Evolutionary conservation across 2,329 filamentous ascomycete species (phyloP).

Genomic region (Diplocarpon mali): DNA sequence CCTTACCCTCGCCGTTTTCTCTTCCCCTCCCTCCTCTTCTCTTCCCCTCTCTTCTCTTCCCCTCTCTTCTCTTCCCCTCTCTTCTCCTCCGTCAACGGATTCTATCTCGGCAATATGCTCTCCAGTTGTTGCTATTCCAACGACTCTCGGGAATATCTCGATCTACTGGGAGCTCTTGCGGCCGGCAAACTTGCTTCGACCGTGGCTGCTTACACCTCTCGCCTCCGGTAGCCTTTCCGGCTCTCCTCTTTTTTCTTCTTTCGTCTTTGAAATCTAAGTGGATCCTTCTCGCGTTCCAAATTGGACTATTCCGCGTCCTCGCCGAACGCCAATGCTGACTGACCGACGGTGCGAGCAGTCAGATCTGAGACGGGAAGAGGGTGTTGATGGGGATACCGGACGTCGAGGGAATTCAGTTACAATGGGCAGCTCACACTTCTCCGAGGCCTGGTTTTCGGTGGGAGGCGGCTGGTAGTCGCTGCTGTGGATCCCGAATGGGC

Average conservation of each 20-base stretch:
- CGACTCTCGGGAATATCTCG: neutral
- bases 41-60: no score
- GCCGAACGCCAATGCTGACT: no score
- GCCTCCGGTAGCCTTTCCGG: neutral
- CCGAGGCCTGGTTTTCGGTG: neutral
- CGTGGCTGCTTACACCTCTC: neutral
- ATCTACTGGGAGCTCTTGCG: neutral
- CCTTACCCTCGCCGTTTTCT: no score
- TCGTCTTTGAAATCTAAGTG: neutral
- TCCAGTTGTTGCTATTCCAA: neutral
- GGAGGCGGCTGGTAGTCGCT: neutral
- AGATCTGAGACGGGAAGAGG: neutral
- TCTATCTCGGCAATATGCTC: neutral
- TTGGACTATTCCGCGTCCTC: no score
- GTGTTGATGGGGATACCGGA: neutral
- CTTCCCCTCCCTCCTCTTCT: no score
- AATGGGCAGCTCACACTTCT: neutral
- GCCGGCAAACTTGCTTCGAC: neutral
- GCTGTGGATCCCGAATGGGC: slow-evolving; percentile 4
- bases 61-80: no score
- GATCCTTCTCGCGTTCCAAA: neutral
- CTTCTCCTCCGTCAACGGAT: no score
- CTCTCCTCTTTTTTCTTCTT: neutral
- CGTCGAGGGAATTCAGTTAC: neutral
- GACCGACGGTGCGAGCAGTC: no score